Conservation (phyloP, 129 eudicot genomes). For the Flaveria bidentis region DNA sequence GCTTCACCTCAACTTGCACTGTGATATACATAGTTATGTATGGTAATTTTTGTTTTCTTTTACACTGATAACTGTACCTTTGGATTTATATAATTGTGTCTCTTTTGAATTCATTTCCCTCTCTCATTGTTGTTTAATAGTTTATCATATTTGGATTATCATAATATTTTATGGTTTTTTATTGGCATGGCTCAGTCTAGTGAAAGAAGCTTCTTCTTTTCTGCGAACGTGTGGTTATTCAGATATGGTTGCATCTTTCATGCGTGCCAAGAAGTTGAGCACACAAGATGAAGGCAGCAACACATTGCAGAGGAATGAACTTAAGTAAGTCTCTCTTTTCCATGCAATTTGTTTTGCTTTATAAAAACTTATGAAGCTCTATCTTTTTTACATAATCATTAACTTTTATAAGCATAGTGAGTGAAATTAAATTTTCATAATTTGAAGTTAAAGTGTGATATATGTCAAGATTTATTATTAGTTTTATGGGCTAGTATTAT, state of each 20-base stretch:
- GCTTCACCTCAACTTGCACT: not conserved
- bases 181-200: constrained; percentile 48
- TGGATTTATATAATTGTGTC: too few relatives aligned
- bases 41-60: not conserved
- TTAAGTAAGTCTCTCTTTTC: constrained; percentile 58
- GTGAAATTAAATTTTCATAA: not conserved
- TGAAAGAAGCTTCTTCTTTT: constrained; percentile 62
- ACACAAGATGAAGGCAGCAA: constrained; percentile 39
- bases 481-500: not conserved
- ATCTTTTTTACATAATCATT: not conserved
- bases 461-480: not conserved
- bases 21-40: not conserved
- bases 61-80: too few relatives aligned
- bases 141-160: constrained; percentile 4
- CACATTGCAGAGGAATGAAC: constrained; percentile 37
- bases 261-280: constrained; percentile 54
- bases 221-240: constrained; percentile 68
- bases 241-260: constrained; percentile 56
- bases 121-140: not conserved
- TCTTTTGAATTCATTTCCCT: not conserved
- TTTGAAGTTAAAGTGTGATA: not conserved
- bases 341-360: not conserved
- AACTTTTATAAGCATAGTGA: not conserved
- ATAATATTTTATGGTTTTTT: not conserved
- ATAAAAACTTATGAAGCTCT: not conserved